Conservation (phyloP, 768 basidiomycete genomes). For the Artomyces pyxidatus region DNA sequence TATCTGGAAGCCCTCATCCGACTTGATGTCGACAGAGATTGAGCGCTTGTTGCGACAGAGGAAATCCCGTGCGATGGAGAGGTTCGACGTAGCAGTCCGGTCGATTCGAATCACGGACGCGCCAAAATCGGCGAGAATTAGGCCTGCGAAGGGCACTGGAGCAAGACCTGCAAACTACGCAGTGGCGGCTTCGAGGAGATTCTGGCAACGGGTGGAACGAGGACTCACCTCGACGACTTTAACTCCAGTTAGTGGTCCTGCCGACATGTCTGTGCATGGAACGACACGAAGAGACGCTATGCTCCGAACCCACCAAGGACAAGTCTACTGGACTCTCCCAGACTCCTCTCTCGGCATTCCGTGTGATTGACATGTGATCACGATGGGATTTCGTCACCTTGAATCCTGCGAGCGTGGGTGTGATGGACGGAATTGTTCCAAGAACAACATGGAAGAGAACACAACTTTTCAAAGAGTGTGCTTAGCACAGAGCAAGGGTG, state of each 20-base stretch:
- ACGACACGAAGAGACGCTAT: no score
- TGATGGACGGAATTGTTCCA: no score
- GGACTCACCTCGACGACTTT: slow-evolving; percentile 18
- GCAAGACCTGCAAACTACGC: slow-evolving; percentile 73
- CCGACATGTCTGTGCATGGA: no score
- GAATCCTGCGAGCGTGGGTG: no score
- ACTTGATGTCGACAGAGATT: slow-evolving; percentile 62
- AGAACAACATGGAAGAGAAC: no score
- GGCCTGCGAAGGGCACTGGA: slow-evolving; percentile 72
- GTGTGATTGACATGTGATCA: no score
- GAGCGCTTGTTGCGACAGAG: slow-evolving; percentile 73
- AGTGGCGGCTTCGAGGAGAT: background rate
- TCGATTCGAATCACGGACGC: slow-evolving; percentile 73
- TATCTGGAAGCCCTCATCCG: slow-evolving; percentile 44
- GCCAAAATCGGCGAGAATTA: slow-evolving; percentile 73
- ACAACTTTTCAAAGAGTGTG: no score
- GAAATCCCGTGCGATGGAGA: slow-evolving; percentile 29
- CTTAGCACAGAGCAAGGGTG: no score
- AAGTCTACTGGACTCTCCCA: no score
- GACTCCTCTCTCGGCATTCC: no score
- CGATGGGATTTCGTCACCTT: no score
- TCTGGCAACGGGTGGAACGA: background rate
- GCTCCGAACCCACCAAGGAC: no score
- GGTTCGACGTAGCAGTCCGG: slow-evolving; percentile 29
- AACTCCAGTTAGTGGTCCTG: slow-evolving; percentile 15